Conservation (phyloP, 176 grass and related monocot species). For the Otatea glauca region DNA sequence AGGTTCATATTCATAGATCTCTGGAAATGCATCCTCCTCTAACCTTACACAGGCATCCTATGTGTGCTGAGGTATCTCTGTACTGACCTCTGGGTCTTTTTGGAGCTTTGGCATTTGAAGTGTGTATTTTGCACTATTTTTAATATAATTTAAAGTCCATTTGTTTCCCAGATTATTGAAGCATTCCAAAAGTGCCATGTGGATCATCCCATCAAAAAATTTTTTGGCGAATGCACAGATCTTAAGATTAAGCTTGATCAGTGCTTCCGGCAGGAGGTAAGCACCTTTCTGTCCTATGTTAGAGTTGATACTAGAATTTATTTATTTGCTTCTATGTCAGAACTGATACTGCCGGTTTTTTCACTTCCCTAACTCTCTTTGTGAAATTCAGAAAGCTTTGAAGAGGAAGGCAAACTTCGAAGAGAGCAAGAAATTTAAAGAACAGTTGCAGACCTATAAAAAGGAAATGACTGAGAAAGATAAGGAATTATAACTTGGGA, state of each 20-base stretch:
- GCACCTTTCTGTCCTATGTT: neutral
- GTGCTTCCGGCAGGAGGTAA: conserved; percentile 83
- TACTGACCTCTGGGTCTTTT: conserved; percentile 9
- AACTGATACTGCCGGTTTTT: conserved; percentile 17
- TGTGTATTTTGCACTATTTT: conserved; percentile 2
- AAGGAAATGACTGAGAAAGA: conserved; percentile 70
- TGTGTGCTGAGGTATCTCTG: conserved; percentile 82
- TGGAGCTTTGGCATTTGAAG: conserved; percentile 11
- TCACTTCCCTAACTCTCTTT: conserved; percentile 9
- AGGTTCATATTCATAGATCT: conserved; percentile 16
- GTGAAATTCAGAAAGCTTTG: conserved; percentile 74
- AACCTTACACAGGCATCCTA: conserved; percentile 81
- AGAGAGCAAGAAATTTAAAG: conserved; percentile 88
- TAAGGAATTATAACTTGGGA: conserved; percentile 30
- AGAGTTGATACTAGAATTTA: conserved; percentile 6
- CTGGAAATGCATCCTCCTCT: conserved; percentile 80
- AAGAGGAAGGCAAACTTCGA: conserved; percentile 91
- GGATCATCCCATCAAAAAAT: conserved; percentile 81
- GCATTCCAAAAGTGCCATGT: conserved; percentile 84
- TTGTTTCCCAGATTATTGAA: conserved; percentile 70
- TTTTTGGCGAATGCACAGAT: conserved; percentile 91
- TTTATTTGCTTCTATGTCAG: conserved; percentile 1
- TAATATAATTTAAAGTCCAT: neutral
- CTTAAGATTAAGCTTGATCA: conserved; percentile 90
- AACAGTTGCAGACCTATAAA: conserved; percentile 80